Conservation (phyloP, 768 basidiomycete genomes). For the Lactarius indigo region DNA sequence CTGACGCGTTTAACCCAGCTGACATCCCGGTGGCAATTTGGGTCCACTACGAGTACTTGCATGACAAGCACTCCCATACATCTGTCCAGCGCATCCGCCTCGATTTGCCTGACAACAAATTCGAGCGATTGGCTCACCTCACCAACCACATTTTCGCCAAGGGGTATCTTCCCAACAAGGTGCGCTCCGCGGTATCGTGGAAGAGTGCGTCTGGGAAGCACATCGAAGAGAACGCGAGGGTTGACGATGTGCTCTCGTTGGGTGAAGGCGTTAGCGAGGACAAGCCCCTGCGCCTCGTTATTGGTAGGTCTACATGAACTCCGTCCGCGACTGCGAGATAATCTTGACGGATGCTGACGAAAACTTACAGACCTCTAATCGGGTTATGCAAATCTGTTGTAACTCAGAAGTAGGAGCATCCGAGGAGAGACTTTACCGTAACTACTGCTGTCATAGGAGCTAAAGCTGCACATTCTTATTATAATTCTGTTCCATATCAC, state of each 20-base stretch:
- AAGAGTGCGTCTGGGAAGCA: slow-evolving; percentile 36
- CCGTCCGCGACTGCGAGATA: too few relatives aligned
- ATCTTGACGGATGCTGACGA: too few relatives aligned
- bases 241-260: slow-evolving; percentile 30
- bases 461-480: too few relatives aligned
- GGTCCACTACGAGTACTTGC: slow-evolving; percentile 43
- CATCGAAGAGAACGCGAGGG: slow-evolving; percentile 31
- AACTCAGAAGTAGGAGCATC: too few relatives aligned
- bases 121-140: too few relatives aligned
- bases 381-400: too few relatives aligned
- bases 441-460: too few relatives aligned
- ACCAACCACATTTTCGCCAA: slow-evolving; percentile 46
- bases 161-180: slow-evolving; percentile 37
- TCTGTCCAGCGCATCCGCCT: slow-evolving; percentile 45
- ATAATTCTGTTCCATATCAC: too few relatives aligned
- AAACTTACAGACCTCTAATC: too few relatives aligned
- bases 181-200: slow-evolving; percentile 42
- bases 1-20: slow-evolving; percentile 30
- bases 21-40: slow-evolving; percentile 41
- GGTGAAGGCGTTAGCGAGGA: slow-evolving; percentile 32
- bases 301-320: too few relatives aligned
- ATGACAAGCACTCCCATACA: slow-evolving; percentile 32
- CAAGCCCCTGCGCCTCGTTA: too few relatives aligned
- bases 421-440: too few relatives aligned
- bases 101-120: slow-evolving; percentile 30